Conservation (phyloP, 1,284 basidiomycete species). For the Lignosus rhinocerotis region DNA sequence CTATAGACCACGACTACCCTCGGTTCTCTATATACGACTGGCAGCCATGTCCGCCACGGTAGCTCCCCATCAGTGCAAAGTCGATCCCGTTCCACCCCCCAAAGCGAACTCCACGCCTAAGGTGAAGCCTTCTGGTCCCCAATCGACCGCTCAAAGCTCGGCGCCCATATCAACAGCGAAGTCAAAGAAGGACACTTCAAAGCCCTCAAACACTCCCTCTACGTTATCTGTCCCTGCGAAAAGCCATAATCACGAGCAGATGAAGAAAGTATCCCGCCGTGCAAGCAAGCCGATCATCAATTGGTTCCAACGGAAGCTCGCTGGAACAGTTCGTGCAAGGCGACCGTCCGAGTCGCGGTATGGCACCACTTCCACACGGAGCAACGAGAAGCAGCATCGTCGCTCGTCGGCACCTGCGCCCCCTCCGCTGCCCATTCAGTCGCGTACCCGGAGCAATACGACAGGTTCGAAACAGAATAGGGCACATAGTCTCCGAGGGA, state of each 20-base stretch:
- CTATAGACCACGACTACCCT: slow-evolving; percentile 10
- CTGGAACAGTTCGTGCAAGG: slow-evolving; percentile 58
- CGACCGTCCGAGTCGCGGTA: slow-evolving; percentile 39
- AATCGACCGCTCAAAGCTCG: slow-evolving; percentile 1
- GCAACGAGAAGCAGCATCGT: slow-evolving; percentile 31
- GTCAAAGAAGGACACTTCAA: slow-evolving; percentile 27
- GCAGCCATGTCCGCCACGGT: slow-evolving; percentile 19
- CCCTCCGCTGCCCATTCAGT: slow-evolving; percentile 25
- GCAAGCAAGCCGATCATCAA: slow-evolving; percentile 87
- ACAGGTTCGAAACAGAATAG: slow-evolving; percentile 26
- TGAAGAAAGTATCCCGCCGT: slow-evolving; percentile 59
- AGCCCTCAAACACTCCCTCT: slow-evolving; percentile 12
- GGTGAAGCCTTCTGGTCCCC: slow-evolving; percentile 4
- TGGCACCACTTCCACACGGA: slow-evolving; percentile 23
- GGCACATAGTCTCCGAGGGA: slow-evolving; percentile 25
- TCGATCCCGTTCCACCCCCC: slow-evolving; percentile 3
- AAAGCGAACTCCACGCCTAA: neutral
- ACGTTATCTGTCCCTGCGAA: slow-evolving; percentile 13
- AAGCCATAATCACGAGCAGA: slow-evolving; percentile 23
- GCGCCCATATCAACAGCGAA: slow-evolving; percentile 18
- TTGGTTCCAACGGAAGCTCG: slow-evolving; percentile 88
- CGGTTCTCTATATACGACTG: neutral
- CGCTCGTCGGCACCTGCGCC: slow-evolving; percentile 30
- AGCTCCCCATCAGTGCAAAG: slow-evolving; percentile 13
- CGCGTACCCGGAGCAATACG: slow-evolving; percentile 19